Evolutionary conservation across 140 eudicot species (phyloP).

Genomic region (Erigeron philadelphicus): DNA sequence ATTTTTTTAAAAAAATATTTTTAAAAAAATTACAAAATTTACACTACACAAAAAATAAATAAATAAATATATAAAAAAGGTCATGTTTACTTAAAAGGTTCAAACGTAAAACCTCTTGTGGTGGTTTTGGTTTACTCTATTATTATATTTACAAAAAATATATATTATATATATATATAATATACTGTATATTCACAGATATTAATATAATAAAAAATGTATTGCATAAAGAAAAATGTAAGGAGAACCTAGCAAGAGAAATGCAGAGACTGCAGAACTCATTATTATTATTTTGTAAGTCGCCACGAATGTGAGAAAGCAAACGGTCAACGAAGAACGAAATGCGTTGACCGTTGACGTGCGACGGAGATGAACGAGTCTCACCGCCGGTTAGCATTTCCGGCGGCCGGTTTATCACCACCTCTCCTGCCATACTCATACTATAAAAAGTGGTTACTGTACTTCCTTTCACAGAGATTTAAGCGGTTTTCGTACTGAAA

Average conservation of each 20-base stretch:
- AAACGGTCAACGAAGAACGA: conserved; percentile 41
- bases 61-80: too few species aligned
- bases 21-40: too few species aligned
- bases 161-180: too few species aligned
- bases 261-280: conserved; percentile 55
- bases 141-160: too few species aligned
- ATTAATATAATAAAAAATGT: not conserved
- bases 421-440: conserved; percentile 30
- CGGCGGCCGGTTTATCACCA: conserved; percentile 19
- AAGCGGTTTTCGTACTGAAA: too few species aligned
- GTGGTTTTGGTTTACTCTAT: too few species aligned
- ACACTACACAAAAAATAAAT: too few species aligned
- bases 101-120: too few species aligned
- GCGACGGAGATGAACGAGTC: conserved; percentile 20
- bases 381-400: conserved; percentile 3
- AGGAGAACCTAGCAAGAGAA: conserved; percentile 51
- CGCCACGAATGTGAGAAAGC: conserved; percentile 11
- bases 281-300: conserved; percentile 18
- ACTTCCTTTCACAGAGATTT: too few species aligned
- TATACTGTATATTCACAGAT: not conserved
- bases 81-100: too few species aligned
- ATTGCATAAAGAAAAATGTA: not conserved
- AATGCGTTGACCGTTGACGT: conserved; percentile 34
- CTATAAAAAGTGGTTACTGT: too few species aligned
- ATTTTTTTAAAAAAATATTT: too few species aligned